Evolutionary conservation across 2,329 filamentous ascomycete species (phyloP).

Genomic region (Pezicula carpinea): DNA sequence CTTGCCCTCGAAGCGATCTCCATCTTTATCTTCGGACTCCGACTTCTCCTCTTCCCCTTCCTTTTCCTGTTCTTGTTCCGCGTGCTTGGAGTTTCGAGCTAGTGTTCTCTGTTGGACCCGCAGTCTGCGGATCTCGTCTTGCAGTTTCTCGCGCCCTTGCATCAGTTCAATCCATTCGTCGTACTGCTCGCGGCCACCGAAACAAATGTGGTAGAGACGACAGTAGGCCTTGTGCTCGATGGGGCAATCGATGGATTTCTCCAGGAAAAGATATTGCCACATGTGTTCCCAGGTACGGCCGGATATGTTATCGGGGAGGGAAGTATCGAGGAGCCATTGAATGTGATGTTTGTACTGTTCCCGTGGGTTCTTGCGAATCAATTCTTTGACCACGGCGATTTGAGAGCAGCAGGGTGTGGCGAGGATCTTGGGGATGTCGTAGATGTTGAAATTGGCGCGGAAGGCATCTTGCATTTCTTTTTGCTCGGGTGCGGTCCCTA

Average conservation of each 20-base stretch:
- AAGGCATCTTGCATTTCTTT: conserved; percentile 18
- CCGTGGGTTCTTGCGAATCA: conserved; percentile 41
- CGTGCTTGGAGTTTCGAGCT: not conserved
- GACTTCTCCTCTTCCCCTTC: not conserved
- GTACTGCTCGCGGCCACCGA: conserved; percentile 18
- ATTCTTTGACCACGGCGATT: conserved; percentile 53
- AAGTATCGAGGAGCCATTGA: conserved; percentile 53
- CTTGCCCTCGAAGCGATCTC: not conserved
- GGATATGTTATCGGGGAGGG: conserved; percentile 46
- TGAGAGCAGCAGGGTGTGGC: conserved; percentile 60
- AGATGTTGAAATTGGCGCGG: conserved; percentile 17
- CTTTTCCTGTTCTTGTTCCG: not conserved
- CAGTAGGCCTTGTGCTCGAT: conserved; percentile 22
- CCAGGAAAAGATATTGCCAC: conserved; percentile 44
- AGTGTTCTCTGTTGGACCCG: not conserved
- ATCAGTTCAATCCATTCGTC: conserved; percentile 16
- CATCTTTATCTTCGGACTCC: conserved; percentile 2
- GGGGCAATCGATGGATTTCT: conserved; percentile 19
- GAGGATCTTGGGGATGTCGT: conserved; percentile 41
- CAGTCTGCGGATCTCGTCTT: conserved; percentile 11
- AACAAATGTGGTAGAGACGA: conserved; percentile 21
- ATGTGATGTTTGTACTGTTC: conserved; percentile 52
- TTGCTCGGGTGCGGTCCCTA: conserved; percentile 7
- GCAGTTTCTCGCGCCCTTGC: conserved; percentile 7
- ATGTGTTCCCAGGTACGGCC: conserved; percentile 60